Evolutionary conservation across 495 filamentous ascomycete genomes (phyloP), one percentile per base, ranked within the genome.

Genomic region (Neurospora tetrasperma): DNA sequence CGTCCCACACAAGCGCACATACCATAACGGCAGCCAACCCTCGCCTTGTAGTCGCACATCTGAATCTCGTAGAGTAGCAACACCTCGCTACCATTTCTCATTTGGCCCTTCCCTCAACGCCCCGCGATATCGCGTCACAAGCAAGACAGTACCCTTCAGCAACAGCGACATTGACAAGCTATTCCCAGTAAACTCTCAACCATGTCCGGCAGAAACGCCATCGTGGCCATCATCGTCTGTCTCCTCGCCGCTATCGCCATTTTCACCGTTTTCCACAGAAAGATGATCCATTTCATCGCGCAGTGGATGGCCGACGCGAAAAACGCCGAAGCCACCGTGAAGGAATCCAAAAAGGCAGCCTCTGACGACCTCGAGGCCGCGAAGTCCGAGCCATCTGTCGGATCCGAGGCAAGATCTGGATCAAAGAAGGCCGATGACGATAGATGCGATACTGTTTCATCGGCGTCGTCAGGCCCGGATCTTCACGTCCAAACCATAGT

Each of bases 211-310:
- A 70, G 70, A 42, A 54, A 44, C 42, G 46, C 69, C 4, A 70
- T 79, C 40, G 71, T 73, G 0, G 66, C 78, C 42, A 69, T 71
- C 39, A 70, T 79, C 20, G 70, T 78, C 71, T 23, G 70, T 42
- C 39, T 70, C 23, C 20, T 76, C 5, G 69, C 44, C 43, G 20
- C 74, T 43, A 38, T 72, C 27, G 69, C 59, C 5, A 5, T 74
- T 41, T 14, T 75, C 40, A n/a, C 42, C 11, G 71, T 73, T 40
- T 38, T 71, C 71, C 74, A 40, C 44, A 42, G 71, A 23, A 75
- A 73, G 44, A 73, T 72, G 40, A 69, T 75, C 68, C 35, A 5
- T 43, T 62, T 35, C 27, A 14, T 62, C 27, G 27, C 54, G 54
- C 27, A 35, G 54, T 62, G 54, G 54, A 62, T 62, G 54, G 54